A percentile compares a stretch with the other conserved stretches of the same genome.
phyloP scores from a whole-genome alignment of 345 rosid genomes.

The Murraya koenigii region DNA sequence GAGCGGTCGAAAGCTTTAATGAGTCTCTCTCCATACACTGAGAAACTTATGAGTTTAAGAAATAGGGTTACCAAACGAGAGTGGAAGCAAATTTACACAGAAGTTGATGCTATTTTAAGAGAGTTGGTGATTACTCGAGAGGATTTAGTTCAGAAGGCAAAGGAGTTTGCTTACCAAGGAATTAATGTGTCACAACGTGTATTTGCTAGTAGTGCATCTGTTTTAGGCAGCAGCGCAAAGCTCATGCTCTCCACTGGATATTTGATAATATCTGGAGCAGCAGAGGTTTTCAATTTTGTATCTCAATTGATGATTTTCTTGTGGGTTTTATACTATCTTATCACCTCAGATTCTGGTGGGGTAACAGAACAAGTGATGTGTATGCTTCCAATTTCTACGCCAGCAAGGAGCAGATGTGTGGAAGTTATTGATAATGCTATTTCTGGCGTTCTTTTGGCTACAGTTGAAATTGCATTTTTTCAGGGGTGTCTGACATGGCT shows the following conservation, averaged over 20 bases:
- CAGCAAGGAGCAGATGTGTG: conserved; percentile 65
- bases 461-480: conserved; percentile 86
- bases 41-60: conserved; percentile 70
- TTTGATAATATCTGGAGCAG: conserved; percentile 79
- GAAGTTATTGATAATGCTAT: conserved; percentile 85
- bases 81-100: conserved; percentile 80
- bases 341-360: conserved; percentile 94
- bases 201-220: conserved; percentile 67
- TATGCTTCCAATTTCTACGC: conserved; percentile 73
- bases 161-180: conserved; percentile 75
- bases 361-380: conserved; percentile 88
- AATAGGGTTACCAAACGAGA: conserved; percentile 48
- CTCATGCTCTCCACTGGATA: conserved; percentile 58
- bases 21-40: conserved; percentile 62
- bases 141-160: conserved; percentile 84
- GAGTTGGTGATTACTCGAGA: conserved; percentile 77
- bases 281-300: conserved; percentile 87
- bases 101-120: conserved; percentile 64
- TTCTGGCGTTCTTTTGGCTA: conserved; percentile 89
- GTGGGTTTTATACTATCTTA: conserved; percentile 79
- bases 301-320: conserved; percentile 82
- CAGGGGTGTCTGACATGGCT: conserved; percentile 98
- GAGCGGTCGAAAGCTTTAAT: conserved; percentile 48
- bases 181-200: conserved; percentile 71
- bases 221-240: conserved; percentile 74